A percentile compares a stretch with the other conserved stretches of the same genome.
Conservation (phyloP, 208 protist genomes). For the Wallacemonas sp. region DNA sequence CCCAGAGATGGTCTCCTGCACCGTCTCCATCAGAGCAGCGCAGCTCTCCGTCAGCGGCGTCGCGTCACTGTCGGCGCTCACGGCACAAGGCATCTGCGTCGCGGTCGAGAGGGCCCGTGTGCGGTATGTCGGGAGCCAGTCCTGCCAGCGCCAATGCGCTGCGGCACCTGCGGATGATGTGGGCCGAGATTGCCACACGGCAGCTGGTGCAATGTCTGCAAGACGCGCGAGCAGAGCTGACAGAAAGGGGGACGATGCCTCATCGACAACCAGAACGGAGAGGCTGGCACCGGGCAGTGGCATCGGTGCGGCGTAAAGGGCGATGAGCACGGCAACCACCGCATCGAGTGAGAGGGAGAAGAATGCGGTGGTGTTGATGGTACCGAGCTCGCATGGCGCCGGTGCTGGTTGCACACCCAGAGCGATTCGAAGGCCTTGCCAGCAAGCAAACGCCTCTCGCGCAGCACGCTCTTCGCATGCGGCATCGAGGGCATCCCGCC, state of each 20-base stretch:
- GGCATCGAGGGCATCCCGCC: background rate
- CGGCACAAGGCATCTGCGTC: too few relatives aligned
- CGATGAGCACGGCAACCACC: slow-evolving; percentile 31
- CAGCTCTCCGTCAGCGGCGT: background rate
- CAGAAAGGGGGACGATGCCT: slow-evolving; percentile 19
- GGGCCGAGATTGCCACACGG: slow-evolving; percentile 3
- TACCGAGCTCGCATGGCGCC: background rate
- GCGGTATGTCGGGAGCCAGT: slow-evolving; percentile 4
- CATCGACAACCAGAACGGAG: slow-evolving; percentile 38
- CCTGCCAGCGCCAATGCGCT: background rate
- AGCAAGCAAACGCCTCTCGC: slow-evolving; percentile 12
- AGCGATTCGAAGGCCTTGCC: slow-evolving; percentile 34
- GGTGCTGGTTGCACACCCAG: slow-evolving; percentile 25
- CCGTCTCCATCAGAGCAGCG: background rate
- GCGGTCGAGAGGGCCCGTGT: too few relatives aligned
- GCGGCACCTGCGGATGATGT: background rate
- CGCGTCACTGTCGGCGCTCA: too few relatives aligned
- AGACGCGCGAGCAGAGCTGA: slow-evolving; percentile 18
- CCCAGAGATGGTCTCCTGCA: slow-evolving; percentile 27
- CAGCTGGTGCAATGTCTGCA: slow-evolving; percentile 1
- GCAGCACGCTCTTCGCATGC: background rate
- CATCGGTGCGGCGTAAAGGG: slow-evolving; percentile 40
- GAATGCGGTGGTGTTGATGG: background rate
- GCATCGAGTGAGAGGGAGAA: slow-evolving; percentile 45
- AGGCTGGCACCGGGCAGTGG: slow-evolving; percentile 16